phyloP scores from a whole-genome alignment of 768 basidiomycete species.

The Porphyrellus cyaneotinctus region DNA sequence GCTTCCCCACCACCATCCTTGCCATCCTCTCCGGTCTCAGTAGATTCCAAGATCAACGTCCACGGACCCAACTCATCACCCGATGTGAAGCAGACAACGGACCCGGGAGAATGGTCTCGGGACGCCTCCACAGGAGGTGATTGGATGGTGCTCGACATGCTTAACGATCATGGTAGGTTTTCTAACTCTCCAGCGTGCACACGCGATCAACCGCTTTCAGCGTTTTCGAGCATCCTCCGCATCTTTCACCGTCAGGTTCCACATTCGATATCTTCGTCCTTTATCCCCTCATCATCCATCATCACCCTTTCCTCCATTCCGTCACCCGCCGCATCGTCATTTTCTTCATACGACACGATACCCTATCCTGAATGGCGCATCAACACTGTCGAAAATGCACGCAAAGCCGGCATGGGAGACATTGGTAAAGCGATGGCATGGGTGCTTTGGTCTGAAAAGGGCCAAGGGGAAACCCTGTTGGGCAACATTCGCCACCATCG shows the following conservation, averaged over 20 bases:
- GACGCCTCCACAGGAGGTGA: slow-evolving; percentile 27
- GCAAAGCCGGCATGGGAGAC: slow-evolving; percentile 56
- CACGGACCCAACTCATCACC: background rate
- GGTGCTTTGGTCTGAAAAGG: slow-evolving; percentile 34
- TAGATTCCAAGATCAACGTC: slow-evolving; percentile 4
- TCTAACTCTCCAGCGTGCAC: background rate
- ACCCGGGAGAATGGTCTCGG: background rate
- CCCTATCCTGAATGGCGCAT: slow-evolving; percentile 69
- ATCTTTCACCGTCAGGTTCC: slow-evolving; percentile 46
- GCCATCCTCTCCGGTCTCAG: slow-evolving; percentile 26
- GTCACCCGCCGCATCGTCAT: slow-evolving; percentile 8
- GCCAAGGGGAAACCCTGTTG: slow-evolving; percentile 13
- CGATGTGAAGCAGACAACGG: slow-evolving; percentile 3
- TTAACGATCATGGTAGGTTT: slow-evolving; percentile 40
- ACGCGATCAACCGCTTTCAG: slow-evolving; percentile 25
- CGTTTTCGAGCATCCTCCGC: slow-evolving; percentile 47
- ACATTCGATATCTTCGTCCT: slow-evolving; percentile 37
- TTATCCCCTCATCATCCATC: slow-evolving; percentile 43
- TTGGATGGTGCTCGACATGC: slow-evolving; percentile 52
- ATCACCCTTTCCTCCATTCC: slow-evolving; percentile 38
- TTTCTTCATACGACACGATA: slow-evolving; percentile 35
- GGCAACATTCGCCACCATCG: slow-evolving; percentile 24
- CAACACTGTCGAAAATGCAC: slow-evolving; percentile 46
- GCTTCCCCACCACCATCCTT: slow-evolving; percentile 18
- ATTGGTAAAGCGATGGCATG: slow-evolving; percentile 51